A percentile compares a stretch with the other conserved stretches of the same genome.
Conservation (phyloP, 2,329 filamentous ascomycete genomes). For the Colletotrichum sp. region DNA sequence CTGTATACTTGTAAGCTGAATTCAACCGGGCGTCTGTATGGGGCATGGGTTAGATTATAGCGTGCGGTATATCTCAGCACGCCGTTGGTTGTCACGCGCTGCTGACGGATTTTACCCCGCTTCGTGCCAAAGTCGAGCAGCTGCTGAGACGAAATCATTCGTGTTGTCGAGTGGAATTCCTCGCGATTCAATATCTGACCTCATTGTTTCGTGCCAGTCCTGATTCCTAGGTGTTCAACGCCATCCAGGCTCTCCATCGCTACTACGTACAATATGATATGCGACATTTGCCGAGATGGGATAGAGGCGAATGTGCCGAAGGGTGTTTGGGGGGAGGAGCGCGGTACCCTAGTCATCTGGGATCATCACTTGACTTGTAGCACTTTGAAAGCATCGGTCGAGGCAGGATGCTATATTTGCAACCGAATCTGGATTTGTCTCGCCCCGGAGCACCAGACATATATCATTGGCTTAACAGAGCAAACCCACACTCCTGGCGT, state of each 20-base stretch:
- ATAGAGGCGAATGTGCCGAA: neutral
- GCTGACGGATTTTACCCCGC: neutral
- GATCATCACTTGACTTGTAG: neutral
- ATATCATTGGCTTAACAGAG: accelerated
- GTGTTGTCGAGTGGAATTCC: neutral
- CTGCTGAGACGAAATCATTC: neutral
- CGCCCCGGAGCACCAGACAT: neutral
- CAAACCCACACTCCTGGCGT: too few relatives aligned
- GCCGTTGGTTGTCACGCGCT: neutral
- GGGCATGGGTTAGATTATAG: neutral
- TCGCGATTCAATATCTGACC: neutral
- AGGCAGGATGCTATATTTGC: neutral
- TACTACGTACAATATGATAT: neutral
- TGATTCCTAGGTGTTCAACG: neutral
- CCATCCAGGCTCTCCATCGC: neutral
- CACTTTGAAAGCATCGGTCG: neutral
- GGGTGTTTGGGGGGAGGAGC: too few relatives aligned
- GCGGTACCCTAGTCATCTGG: neutral
- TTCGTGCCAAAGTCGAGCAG: neutral
- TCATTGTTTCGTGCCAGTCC: neutral
- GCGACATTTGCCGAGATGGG: neutral
- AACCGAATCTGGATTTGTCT: neutral
- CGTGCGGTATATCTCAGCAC: neutral
- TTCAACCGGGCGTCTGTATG: neutral
- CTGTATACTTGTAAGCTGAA: accelerated